Percentiles rank a stretch among this genome's conserved stretches.
These are phyloP conservation scores for Porcisia hertigi DNA, from an alignment of 208 protist genomes.

Conservation along the genomic window DNA sequence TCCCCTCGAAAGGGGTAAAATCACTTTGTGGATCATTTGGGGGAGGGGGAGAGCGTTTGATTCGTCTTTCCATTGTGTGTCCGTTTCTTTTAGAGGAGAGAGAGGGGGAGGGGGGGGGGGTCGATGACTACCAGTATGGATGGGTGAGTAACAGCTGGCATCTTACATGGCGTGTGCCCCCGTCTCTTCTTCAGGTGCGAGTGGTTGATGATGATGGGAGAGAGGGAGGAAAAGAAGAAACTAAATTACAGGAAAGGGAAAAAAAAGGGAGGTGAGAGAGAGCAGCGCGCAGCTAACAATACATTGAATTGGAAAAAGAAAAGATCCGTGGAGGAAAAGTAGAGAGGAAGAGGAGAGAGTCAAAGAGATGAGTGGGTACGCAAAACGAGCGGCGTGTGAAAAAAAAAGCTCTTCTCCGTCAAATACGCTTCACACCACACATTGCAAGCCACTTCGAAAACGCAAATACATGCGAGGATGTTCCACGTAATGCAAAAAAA, in stretches of 20 bases:
- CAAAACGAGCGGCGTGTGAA: background rate
- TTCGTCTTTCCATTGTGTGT: background rate
- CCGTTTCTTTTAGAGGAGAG: background rate
- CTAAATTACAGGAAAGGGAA: background rate
- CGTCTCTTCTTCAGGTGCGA: background rate
- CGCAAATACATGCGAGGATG: background rate
- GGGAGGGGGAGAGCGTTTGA: background rate
- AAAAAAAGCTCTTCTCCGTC: background rate
- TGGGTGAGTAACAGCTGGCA: background rate
- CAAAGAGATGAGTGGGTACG: background rate
- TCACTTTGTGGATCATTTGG: background rate
- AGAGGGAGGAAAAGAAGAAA: background rate
- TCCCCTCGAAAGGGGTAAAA: background rate
- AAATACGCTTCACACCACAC: background rate
- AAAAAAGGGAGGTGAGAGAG: background rate
- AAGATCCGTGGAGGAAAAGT: background rate
- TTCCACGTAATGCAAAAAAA: background rate
- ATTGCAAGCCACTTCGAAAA: conserved; percentile 18
- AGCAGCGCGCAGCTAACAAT: conserved; percentile 8
- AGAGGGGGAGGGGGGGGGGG: background rate
- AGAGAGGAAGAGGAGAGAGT: background rate
- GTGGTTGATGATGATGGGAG: background rate
- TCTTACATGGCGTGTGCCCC: background rate
- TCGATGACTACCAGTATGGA: background rate
- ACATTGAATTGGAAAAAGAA: conserved; percentile 11